Evolutionary conservation across 2,329 filamentous ascomycete species (phyloP).

Genomic region (Penicillium sp.): DNA sequence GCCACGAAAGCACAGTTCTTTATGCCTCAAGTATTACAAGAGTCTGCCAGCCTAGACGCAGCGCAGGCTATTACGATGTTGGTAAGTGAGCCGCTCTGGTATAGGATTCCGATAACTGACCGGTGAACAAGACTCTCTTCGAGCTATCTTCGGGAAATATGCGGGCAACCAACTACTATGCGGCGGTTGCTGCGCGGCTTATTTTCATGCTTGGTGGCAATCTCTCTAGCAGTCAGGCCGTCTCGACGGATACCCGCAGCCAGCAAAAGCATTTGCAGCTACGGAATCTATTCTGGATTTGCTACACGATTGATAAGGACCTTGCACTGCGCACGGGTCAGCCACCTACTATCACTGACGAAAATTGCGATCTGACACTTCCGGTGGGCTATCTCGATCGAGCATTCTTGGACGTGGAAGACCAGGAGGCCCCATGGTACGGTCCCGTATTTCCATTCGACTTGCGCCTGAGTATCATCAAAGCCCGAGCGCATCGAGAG

Average conservation of each 20-base stretch:
- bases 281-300: slow-evolving; percentile 47
- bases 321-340: slow-evolving; percentile 47
- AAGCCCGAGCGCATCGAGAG: slow-evolving; percentile 42
- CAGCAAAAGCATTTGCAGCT: slow-evolving; percentile 23
- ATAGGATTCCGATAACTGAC: background rate
- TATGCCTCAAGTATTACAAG: slow-evolving; percentile 38
- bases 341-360: slow-evolving; percentile 44
- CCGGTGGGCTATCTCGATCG: slow-evolving; percentile 37
- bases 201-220: slow-evolving; percentile 46
- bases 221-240: slow-evolving; percentile 14
- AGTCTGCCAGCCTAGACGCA: slow-evolving; percentile 36
- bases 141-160: slow-evolving; percentile 42
- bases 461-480: slow-evolving; percentile 44
- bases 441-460: slow-evolving; percentile 41
- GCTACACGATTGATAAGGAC: slow-evolving; percentile 51
- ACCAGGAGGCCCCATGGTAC: slow-evolving; percentile 12
- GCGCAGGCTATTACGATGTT: slow-evolving; percentile 44
- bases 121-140: slow-evolving; percentile 34
- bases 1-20: slow-evolving; percentile 38
- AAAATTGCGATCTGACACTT: slow-evolving; percentile 47
- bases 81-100: slow-evolving; percentile 29
- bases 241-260: slow-evolving; percentile 8
- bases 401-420: slow-evolving; percentile 18
- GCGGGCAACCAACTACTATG: slow-evolving; percentile 40
- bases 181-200: slow-evolving; percentile 41